Base-by-base conservation (phyloP, 495 filamentous ascomycete species). In the Penicillium mononematosum region DNA sequence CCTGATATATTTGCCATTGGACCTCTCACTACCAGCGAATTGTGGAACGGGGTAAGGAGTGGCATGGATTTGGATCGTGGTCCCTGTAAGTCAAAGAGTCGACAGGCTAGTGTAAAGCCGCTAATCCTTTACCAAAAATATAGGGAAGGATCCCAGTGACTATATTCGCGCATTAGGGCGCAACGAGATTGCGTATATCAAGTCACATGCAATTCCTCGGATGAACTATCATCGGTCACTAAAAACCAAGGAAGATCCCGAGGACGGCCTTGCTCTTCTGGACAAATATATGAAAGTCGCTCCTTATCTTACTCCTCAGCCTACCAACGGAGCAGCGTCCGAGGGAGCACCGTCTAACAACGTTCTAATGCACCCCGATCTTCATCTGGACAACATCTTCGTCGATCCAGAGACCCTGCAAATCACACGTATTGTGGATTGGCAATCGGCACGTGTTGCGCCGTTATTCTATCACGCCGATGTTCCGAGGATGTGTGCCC, bases 321-420 rank as follows among this genome's bases (percentile, higher is more conserved):
- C 16, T n/a, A 11, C 52, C 68, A 45, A 58, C 29, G 55, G 65
- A 29, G 38, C 49, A 59, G 39, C 51, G 29, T 31, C 29, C 9
- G 9, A 31, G 8, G 29, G 4, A 31, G 3, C 29, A 31, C 9
- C 9, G 0, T 20, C 17, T 32, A 34, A 55, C 17, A 68, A 66
- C 16, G 61, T 66, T 43, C 58, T 76, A 1, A 77, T 69, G 70
- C 71, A 78, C 53, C 59, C 62, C 31, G 76, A 79, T 47, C 66
- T 79, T 22, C 70, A 77, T 48, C 64, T 72, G 27, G 67, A 70
- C 5, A 79, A 79, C 53, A 59, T 79, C 9, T 76, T 73, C 43
- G 65, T 77, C 1, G 62, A 70, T 58, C 69, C 63, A 20, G 49
- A 59, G 16, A 69, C 65, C 4, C 39, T 51, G 12, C 19, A 61